Evolutionary conservation across 257 asterid species (phyloP).

Genomic region (Rehmannia glutinosa): DNA sequence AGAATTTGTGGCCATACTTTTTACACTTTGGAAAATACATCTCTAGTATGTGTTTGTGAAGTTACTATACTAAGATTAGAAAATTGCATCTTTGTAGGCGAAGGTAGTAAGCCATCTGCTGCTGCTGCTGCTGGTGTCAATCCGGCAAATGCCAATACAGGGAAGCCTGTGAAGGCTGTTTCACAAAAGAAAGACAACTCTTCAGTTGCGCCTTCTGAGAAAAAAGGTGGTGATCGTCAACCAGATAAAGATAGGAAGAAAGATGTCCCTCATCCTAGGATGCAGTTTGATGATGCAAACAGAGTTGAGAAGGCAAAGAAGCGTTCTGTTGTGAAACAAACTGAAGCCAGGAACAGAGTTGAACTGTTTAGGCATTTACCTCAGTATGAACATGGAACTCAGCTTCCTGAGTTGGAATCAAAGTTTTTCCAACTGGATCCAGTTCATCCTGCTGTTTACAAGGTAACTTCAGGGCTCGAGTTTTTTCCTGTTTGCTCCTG

Average conservation of each 20-base stretch:
- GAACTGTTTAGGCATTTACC: constrained; percentile 89
- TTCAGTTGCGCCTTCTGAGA: constrained; percentile 54
- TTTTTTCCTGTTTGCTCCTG: no score
- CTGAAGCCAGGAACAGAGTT: constrained; percentile 70
- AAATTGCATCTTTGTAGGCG: constrained; percentile 38
- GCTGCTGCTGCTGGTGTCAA: constrained; percentile 44
- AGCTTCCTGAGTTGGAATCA: constrained; percentile 63
- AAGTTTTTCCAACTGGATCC: constrained; percentile 68
- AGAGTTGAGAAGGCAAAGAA: constrained; percentile 91
- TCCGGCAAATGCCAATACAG: constrained; percentile 41
- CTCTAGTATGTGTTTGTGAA: not conserved
- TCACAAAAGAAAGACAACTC: constrained; percentile 61
- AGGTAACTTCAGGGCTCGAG: constrained; percentile 44
- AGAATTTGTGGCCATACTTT: constrained; percentile 3
- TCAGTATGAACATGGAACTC: constrained; percentile 64
- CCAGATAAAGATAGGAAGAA: constrained; percentile 83
- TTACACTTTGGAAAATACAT: not conserved
- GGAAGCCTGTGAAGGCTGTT: constrained; percentile 47
- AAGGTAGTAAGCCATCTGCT: constrained; percentile 42
- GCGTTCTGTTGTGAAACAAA: constrained; percentile 75
- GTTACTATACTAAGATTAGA: not conserved
- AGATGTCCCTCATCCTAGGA: constrained; percentile 82
- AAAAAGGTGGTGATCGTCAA: constrained; percentile 52
- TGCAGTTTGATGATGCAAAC: constrained; percentile 87
- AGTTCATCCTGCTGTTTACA: constrained; percentile 81